Conservation (phyloP, 2,329 filamentous ascomycete species). For the Botrytis galanthina region DNA sequence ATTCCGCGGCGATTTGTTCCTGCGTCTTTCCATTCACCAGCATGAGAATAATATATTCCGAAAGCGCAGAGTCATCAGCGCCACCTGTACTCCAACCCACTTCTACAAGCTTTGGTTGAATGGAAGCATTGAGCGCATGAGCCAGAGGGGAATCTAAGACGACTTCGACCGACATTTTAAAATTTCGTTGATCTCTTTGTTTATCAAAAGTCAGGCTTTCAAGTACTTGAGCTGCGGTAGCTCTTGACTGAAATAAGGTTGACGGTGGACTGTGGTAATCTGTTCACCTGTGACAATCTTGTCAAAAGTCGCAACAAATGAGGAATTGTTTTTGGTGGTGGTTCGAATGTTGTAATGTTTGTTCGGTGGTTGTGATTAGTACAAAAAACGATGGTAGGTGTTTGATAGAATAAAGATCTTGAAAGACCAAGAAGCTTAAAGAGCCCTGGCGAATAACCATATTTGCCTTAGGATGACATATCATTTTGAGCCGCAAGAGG, state of each 20-base stretch:
- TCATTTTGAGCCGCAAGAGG: not conserved
- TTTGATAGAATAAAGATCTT: conserved; percentile 17
- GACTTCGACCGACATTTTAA: conserved; percentile 74
- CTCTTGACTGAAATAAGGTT: conserved; percentile 6
- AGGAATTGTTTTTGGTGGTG: not conserved
- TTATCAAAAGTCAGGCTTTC: conserved; percentile 18
- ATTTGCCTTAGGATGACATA: conserved; percentile 18
- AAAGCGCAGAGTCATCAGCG: conserved; percentile 72
- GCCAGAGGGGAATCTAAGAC: conserved; percentile 78
- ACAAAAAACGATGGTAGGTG: not conserved
- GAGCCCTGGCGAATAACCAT: conserved; percentile 4
- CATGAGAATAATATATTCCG: conserved; percentile 98
- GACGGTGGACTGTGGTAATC: not conserved
- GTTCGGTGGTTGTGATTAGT: not conserved
- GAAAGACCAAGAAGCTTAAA: conserved; percentile 18
- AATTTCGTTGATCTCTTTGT: conserved; percentile 22
- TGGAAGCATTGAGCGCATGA: conserved; percentile 74
- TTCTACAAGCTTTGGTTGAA: conserved; percentile 89
- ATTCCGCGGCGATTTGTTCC: conserved; percentile 82
- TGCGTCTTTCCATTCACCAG: conserved; percentile 92
- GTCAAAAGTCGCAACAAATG: not conserved
- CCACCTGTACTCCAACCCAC: conserved; percentile 86
- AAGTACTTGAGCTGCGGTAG: conserved; percentile 12
- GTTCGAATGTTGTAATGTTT: not conserved
- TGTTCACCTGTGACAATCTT: not conserved